Evolutionary conservation across 257 asterid species (phyloP).

Genomic region (Solanum neorickii): DNA sequence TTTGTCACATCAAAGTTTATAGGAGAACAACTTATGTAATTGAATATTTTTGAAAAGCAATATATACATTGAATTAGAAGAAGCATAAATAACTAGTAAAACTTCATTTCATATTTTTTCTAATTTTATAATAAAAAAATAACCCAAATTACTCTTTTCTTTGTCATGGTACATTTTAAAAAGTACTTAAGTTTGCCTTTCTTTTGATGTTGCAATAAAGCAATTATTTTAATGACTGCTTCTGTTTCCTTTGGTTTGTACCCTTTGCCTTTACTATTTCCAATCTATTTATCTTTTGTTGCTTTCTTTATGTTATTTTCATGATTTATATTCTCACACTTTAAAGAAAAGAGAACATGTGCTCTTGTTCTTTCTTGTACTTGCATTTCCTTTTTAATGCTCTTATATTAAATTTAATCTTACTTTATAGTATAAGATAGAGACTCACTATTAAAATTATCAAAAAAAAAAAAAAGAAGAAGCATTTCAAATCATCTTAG

Average conservation of each 20-base stretch:
- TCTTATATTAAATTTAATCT: constrained; percentile 1
- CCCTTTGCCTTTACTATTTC: constrained; percentile 15
- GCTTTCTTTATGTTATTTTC: neutral
- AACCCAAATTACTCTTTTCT: constrained; percentile 16
- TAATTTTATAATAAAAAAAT: neutral
- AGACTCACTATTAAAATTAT: neutral
- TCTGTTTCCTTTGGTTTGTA: constrained; percentile 1
- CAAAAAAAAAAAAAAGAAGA: too few relatives aligned
- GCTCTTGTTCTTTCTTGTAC: constrained; percentile 32
- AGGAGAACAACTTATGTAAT: neutral
- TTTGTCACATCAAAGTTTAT: neutral
- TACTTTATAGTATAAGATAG: constrained; percentile 6
- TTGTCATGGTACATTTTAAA: constrained; percentile 13
- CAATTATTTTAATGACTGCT: constrained; percentile 2
- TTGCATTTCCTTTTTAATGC: constrained; percentile 10
- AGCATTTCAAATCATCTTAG: constrained; percentile 9
- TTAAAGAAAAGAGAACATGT: constrained; percentile 12
- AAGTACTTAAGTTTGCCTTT: constrained; percentile 17
- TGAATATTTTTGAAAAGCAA: neutral
- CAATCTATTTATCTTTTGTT: neutral
- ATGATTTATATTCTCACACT: constrained; percentile 20
- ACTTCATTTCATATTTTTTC: neutral
- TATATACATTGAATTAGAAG: neutral
- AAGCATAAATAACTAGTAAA: neutral
- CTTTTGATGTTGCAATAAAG: constrained; percentile 36